Percentiles rank a stretch among this genome's conserved stretches.
These are phyloP conservation scores for Obelidium mucronatum DNA, from an alignment of 192 early-diverging fungal genomes.

Conservation along the genomic window DNA sequence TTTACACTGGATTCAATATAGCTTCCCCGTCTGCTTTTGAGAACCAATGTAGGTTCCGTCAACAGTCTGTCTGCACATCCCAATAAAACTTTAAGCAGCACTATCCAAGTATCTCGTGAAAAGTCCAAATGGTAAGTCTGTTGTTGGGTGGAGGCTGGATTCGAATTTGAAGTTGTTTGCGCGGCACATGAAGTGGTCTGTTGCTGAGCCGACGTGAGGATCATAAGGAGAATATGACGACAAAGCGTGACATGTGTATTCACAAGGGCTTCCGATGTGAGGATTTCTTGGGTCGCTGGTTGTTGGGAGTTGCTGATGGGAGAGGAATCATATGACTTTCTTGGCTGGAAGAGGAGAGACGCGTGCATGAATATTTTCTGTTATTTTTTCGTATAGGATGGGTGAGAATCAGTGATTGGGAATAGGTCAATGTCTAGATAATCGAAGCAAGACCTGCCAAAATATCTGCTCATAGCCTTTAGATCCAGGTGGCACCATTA, in stretches of 20 bases:
- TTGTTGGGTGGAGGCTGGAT: neutral
- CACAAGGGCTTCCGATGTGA: slow-evolving; percentile 15
- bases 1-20: neutral
- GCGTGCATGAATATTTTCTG: slow-evolving; percentile 81
- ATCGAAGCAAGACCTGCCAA: slow-evolving; percentile 66
- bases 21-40: neutral
- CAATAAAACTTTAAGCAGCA: slow-evolving; percentile 80
- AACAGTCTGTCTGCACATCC: slow-evolving; percentile 80
- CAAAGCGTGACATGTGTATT: slow-evolving; percentile 74
- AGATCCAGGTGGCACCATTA: neutral
- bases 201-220: slow-evolving; percentile 68
- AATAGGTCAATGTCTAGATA: neutral
- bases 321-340: slow-evolving; percentile 21
- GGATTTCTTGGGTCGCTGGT: slow-evolving; percentile 21
- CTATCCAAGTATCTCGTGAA: slow-evolving; percentile 79
- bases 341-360: slow-evolving; percentile 74
- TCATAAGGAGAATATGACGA: slow-evolving; percentile 68
- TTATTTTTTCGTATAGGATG: neutral
- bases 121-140: slow-evolving; percentile 55
- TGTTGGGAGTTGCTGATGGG: slow-evolving; percentile 12
- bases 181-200: neutral
- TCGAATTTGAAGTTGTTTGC: neutral
- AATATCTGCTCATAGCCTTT: slow-evolving; percentile 69
- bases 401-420: slow-evolving; percentile 12
- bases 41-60: slow-evolving; percentile 51